Evolutionary conservation across 306 rosid genomes (phyloP), one percentile per base, ranked within the genome.

Genomic region (Dalbergia cultrata): DNA sequence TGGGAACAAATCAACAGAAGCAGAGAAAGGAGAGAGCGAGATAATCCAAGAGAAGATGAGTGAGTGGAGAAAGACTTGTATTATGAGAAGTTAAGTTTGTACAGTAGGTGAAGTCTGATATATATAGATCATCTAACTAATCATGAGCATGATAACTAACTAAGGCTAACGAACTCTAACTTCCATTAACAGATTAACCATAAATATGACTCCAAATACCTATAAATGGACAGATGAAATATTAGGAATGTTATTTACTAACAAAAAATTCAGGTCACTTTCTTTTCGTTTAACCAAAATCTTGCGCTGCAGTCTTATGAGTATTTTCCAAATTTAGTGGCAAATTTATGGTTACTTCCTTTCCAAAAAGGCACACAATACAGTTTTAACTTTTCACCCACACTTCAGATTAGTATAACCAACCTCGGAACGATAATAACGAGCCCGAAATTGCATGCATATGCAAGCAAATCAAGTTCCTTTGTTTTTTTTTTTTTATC

Each of bases 381-480:
- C 49, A 61, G 9, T 57, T 74, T 77, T 64, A 71, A 44, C 26
- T 37, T 72, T 65, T 67, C 41, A 33, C 57, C 39, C 74, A 67
- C 49, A 54, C 72, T 50, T 67, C 59, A 44, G 69, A 78, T 34
- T 12, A 81, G 13, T 52, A 67, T 34, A 73, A 13, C 17, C 52
- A 82, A 41, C 41, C 74, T 54, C 65, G 16, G 16, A 74, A 74
- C 62, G 66, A 67, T 60, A 67, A 8, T 44, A 60, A 60, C 44
- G 35, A 76, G 17, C 45, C 39, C 56, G 19, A 49, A 26, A 52
- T 6, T 52, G 44, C 76, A 54, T 64, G 71, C 63, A 37, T 67
- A 49, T 9, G 13, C 72, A 74, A 67, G 33, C 70, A 61, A 72
- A 72, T 61, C 61, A 70, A 76, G 49, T 65, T 39, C 62, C 22